A percentile compares a stretch with the other conserved stretches of the same genome.
Conservation (phyloP, 441 rosid genomes). For the Populus trichocarpa region DNA sequence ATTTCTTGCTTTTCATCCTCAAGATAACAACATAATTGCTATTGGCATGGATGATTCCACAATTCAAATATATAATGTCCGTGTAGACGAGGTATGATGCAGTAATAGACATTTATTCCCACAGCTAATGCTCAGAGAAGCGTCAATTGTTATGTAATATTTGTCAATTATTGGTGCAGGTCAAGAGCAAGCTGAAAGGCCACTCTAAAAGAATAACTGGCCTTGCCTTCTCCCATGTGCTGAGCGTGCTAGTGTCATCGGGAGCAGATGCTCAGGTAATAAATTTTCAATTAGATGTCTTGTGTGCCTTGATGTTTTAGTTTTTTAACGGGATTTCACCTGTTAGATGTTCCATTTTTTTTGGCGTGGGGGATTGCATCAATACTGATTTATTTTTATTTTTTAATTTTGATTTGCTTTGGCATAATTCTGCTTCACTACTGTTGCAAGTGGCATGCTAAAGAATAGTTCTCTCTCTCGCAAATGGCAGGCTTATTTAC, state of each 20-base stretch:
- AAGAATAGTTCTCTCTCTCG: too few species aligned
- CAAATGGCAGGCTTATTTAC: not conserved
- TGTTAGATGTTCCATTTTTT: not conserved
- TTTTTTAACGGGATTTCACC: not conserved
- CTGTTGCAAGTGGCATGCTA: not conserved
- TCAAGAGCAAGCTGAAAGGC: constrained; percentile 94
- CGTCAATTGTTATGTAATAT: not conserved
- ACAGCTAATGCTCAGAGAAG: not conserved
- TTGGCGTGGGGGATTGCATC: not conserved
- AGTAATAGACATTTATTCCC: not conserved
- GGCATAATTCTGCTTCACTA: not conserved
- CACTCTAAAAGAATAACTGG: constrained; percentile 94
- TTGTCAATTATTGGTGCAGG: constrained; percentile 35
- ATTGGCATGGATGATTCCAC: constrained; percentile 86
- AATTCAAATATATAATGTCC: constrained; percentile 71
- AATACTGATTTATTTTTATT: too few species aligned
- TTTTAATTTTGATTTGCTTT: not conserved
- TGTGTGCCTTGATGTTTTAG: not conserved
- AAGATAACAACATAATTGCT: constrained; percentile 76
- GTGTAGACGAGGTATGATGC: constrained; percentile 56
- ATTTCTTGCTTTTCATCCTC: constrained; percentile 77
- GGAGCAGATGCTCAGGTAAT: constrained; percentile 97
- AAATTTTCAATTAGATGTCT: not conserved
- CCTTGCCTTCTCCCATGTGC: constrained; percentile 80
- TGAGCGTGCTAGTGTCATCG: constrained; percentile 80